Conservation (phyloP, 2,329 filamentous ascomycete genomes). For the Neofusicoccum parvum region DNA sequence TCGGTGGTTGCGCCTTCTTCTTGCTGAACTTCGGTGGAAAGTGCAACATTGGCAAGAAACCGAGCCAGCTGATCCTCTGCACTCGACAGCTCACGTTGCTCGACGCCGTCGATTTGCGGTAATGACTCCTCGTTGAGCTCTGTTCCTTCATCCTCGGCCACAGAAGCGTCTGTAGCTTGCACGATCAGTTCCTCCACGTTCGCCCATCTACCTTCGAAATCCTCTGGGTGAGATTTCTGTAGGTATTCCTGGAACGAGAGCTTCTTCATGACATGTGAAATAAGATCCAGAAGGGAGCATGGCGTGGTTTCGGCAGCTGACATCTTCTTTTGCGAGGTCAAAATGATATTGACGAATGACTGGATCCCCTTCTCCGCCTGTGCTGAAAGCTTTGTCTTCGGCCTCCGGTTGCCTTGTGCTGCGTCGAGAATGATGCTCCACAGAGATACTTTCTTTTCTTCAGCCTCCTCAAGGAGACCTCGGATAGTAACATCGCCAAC, state of each 20-base stretch:
- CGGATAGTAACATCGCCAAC: slow-evolving; percentile 81
- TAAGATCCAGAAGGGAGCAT: slow-evolving; percentile 49
- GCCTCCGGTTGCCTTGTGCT: slow-evolving; percentile 54
- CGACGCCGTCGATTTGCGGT: slow-evolving; percentile 69
- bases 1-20: slow-evolving; percentile 59
- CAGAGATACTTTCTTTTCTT: slow-evolving; percentile 66
- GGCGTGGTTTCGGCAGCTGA: slow-evolving; percentile 41
- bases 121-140: slow-evolving; percentile 52
- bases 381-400: slow-evolving; percentile 58
- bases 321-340: slow-evolving; percentile 59
- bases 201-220: slow-evolving; percentile 78
- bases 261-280: slow-evolving; percentile 63
- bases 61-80: slow-evolving; percentile 68
- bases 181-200: slow-evolving; percentile 87
- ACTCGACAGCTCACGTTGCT: slow-evolving; percentile 56
- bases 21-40: slow-evolving; percentile 78
- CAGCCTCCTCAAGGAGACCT: slow-evolving; percentile 73
- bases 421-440: slow-evolving; percentile 72
- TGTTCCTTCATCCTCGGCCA: slow-evolving; percentile 45
- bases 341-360: slow-evolving; percentile 61
- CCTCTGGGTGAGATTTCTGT: slow-evolving; percentile 69
- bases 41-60: slow-evolving; percentile 86
- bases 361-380: slow-evolving; percentile 60
- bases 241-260: slow-evolving; percentile 76
- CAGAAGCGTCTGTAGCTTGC: slow-evolving; percentile 72